These are phyloP conservation scores for Heterobasidion irregulare DNA, from an alignment of 1,284 basidiomycete species.

Conservation along the genomic window DNA sequence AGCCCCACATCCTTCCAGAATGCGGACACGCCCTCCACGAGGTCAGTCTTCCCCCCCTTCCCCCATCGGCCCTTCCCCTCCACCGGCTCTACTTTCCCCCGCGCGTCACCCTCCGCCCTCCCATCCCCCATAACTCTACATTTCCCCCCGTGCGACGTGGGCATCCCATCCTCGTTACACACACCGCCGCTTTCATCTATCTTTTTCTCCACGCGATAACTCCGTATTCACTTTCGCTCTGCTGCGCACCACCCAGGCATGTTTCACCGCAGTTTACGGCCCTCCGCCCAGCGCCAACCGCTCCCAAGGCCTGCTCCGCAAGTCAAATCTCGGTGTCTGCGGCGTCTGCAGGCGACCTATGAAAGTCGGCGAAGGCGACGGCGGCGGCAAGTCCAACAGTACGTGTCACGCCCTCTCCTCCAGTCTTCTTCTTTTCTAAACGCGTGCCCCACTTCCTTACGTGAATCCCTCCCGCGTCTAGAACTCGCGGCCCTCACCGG, in stretches of 20 bases:
- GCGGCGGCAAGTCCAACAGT: conserved; percentile 77
- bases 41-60: conserved; percentile 34
- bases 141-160: too few species aligned
- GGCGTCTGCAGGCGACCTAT: conserved; percentile 94
- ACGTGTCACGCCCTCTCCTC: conserved; percentile 24
- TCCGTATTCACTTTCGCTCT: not conserved
- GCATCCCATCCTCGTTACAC: too few species aligned
- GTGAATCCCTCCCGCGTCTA: conserved; percentile 21
- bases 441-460: not conserved
- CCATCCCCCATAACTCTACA: too few species aligned
- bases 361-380: conserved; percentile 81
- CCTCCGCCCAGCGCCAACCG: conserved; percentile 60
- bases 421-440: not conserved
- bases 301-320: conserved; percentile 45
- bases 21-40: conserved; percentile 97
- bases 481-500: conserved; percentile 87
- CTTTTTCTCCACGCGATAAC: too few species aligned
- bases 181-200: too few species aligned
- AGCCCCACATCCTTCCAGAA: conserved; percentile 92
- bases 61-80: not conserved
- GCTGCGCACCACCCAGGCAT: conserved; percentile 53
- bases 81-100: not conserved
- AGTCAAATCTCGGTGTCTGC: conserved; percentile 86
- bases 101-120: not conserved
- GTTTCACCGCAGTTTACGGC: conserved; percentile 94